Base-by-base conservation (phyloP, 2,329 filamentous ascomycete species). In the Penicillium fuscoglaucum region DNA sequence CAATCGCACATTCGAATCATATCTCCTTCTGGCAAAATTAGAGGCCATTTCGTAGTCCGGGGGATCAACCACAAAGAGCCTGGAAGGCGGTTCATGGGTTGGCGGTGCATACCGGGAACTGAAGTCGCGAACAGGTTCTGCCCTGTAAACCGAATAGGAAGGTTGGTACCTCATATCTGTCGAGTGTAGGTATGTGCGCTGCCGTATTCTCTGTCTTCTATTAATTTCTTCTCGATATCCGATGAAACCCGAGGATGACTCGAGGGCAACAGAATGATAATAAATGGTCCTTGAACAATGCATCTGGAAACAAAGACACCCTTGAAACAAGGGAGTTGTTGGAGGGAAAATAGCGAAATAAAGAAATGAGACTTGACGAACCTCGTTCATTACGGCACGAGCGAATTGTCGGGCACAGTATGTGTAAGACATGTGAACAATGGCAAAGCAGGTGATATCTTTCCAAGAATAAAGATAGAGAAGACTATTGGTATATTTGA, bases 361-460 rank as follows among this genome's bases (percentile, higher is more conserved):
- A 31, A 31, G 15, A 26, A 44, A 44, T 33, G n/a, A 26, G 19
- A 26, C 13, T 26, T 3, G 28, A 46, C 40, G 17, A 53, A 53
- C 51, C n/a, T 53, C 51, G 31, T 52, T 43, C 17, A 19, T 35
- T 8, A 13, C 7, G 21, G 31, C 15, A 37, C 31, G 21, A 9
- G 19, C 6, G 31, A 48, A 17, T 13, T 48, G 31, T 5, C 31
- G 3, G 15, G 9, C 31, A 37, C 10, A 48, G 31, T 2, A 13
- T 37, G 21, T 10, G 40, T 26, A 53, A 47, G 31, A 15, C 51
- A 53, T 53, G 29, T 53, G 17, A 8, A 45, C 41, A 31, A 47
- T 68, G 66, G 58, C 52, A 61, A 60, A 58, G 60, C 68, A 68
- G 65, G 62, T 70, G 68, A 71, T 69, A 58, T 43, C 45, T 62